Base-by-base conservation (phyloP, 202 grass and related monocot species). In the Brachypodium distachyon region DNA sequence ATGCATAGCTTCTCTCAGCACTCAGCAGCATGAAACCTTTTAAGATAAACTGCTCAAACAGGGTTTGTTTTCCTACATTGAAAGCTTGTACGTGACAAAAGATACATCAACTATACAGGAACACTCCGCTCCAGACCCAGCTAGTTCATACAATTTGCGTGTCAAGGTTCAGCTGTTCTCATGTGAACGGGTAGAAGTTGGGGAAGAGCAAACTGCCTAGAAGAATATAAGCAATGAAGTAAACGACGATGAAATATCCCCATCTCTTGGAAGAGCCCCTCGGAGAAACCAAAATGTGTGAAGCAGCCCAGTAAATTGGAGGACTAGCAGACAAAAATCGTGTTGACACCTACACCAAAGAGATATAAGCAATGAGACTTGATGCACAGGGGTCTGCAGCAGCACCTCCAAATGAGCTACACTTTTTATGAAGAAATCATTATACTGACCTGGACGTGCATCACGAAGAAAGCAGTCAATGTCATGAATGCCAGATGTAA, bases 111-210 rank as follows among this genome's bases (percentile, higher is more conserved):
- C 57, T 65, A 18, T 36, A 60, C 50, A 53, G 2, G 39, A 16
- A 3, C 16, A 1, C 17, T 29, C 31, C 11, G 12, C 40, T 80
- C 36, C 9, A 50, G 12, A 21, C 57, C 23, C 27, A 70, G 26
- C 36, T 61, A 62, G 19, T 62, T 62, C 27, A 48, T 39, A 13
- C 65, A 53, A 40, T 33, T n/a, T 3, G 2, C 9, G 8, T 4
- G 12, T 4, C 38, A 23, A 10, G 6, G 48, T 23, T 2, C 48
- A 73, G 50, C 2, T 9, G 18, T 52, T 76, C 28, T 91, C 79
- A 97, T 14, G 91, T 98, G 80, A 98, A 98, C 1, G 95, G 95
- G 72, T 98, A 94, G 76, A 98, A 98, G 58, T 90, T 98, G 28
- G 95, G 82, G 80, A 98, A 94, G 13, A 97, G 88, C 70, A 97